phyloP scores from a whole-genome alignment of 129 eudicot genomes.

The Cynara cardunculus region DNA sequence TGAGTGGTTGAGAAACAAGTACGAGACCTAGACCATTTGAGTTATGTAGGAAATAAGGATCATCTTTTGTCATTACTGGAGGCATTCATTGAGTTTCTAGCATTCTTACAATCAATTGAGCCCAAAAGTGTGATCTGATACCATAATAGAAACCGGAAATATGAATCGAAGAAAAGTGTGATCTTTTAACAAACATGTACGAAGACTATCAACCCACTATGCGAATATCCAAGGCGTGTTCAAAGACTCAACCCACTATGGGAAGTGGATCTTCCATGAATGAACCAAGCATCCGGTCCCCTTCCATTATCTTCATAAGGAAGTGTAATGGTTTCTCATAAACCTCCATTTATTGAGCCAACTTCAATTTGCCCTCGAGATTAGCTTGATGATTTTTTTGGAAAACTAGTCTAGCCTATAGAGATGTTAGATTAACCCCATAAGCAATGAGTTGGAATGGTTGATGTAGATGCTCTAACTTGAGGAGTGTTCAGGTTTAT shows the following conservation, averaged over 20 bases:
- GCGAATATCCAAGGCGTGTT: too few relatives aligned
- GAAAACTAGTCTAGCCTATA: neutral
- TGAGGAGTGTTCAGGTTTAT: neutral
- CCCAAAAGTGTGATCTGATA: too few relatives aligned
- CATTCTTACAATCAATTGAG: too few relatives aligned
- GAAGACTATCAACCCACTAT: too few relatives aligned
- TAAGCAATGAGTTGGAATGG: neutral
- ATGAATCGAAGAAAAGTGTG: too few relatives aligned
- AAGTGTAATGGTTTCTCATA: neutral
- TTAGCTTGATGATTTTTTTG: neutral
- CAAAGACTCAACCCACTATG: neutral
- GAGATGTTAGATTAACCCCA: neutral
- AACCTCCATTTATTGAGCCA: neutral
- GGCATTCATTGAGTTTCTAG: too few relatives aligned
- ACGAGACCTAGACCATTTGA: too few relatives aligned
- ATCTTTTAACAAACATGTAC: too few relatives aligned
- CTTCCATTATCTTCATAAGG: neutral
- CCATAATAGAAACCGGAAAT: too few relatives aligned
- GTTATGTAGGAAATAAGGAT: too few relatives aligned
- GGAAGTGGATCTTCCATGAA: neutral
- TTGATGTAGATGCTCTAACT: neutral
- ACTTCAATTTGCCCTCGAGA: neutral
- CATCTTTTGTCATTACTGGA: too few relatives aligned
- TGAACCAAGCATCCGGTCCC: neutral
- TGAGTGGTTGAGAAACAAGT: too few relatives aligned